Conservation (phyloP, 1,139 yeast genomes). For the Waltiozyma sp. region DNA sequence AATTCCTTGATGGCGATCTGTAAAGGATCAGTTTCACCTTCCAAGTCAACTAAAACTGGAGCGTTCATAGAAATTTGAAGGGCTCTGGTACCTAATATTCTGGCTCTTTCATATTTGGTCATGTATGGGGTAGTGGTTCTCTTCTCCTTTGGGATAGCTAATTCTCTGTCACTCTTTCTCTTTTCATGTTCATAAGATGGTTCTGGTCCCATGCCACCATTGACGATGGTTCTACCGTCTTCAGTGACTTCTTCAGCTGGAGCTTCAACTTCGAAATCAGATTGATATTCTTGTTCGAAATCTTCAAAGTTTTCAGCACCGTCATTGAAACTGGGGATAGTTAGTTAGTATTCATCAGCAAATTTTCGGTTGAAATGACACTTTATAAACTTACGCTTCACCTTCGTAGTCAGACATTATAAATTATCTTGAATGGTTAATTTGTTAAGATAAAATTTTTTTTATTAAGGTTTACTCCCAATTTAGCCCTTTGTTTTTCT, state of each 20-base stretch:
- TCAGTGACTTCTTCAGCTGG: slow-evolving; percentile 46
- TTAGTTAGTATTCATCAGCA: not conserved
- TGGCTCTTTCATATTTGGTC: slow-evolving; percentile 97
- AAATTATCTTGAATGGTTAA: too few relatives aligned
- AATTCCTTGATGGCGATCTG: slow-evolving; percentile 97
- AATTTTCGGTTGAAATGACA: not conserved
- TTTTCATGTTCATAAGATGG: slow-evolving; percentile 30
- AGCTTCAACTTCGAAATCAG: slow-evolving; percentile 50
- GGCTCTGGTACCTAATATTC: slow-evolving; percentile 94
- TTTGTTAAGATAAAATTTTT: too few relatives aligned
- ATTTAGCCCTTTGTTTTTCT: not conserved
- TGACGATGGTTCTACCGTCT: slow-evolving; percentile 64
- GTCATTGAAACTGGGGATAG: slow-evolving; percentile 47
- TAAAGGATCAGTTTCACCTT: slow-evolving; percentile 98
- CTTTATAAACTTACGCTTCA: slow-evolving; percentile 26
- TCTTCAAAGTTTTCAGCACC: slow-evolving; percentile 74
- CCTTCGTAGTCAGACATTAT: slow-evolving; percentile 41
- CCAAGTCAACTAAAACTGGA: slow-evolving; percentile 93
- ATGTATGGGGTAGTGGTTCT: slow-evolving; percentile 95
- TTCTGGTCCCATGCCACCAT: slow-evolving; percentile 49
- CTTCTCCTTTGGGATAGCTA: slow-evolving; percentile 81
- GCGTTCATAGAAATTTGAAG: slow-evolving; percentile 96
- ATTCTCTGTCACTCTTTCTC: slow-evolving; percentile 62
- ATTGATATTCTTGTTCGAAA: slow-evolving; percentile 70
- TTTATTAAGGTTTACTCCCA: too few relatives aligned